Conservation (phyloP, 306 rosid species). For the Fragaria vesca region DNA sequence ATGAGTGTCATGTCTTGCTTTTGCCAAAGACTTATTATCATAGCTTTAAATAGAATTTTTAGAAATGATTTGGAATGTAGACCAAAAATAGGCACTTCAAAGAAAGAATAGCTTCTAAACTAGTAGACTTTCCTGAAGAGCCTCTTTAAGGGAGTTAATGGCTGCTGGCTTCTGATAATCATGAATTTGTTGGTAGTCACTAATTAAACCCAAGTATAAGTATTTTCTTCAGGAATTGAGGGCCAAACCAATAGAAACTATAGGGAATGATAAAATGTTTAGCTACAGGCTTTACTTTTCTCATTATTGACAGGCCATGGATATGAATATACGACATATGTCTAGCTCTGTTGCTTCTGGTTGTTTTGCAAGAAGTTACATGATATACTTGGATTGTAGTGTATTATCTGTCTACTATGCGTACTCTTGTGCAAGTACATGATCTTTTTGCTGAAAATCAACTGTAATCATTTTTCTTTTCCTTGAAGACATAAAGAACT, state of each 20-base stretch:
- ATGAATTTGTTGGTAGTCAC: neutral
- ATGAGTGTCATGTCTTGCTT: neutral
- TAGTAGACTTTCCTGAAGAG: no score
- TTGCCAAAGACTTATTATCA: neutral
- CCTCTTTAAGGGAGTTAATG: neutral
- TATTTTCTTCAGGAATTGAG: neutral
- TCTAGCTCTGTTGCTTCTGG: neutral
- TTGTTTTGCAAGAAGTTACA: neutral
- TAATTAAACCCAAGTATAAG: neutral
- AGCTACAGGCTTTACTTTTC: neutral
- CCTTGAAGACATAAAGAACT: slow-evolving; percentile 38
- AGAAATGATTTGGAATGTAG: neutral
- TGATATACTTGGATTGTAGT: neutral
- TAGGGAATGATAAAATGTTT: neutral
- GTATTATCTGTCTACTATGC: neutral
- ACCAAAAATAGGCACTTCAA: neutral
- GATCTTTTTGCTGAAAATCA: slow-evolving; percentile 23
- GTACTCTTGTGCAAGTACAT: neutral
- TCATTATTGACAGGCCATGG: neutral
- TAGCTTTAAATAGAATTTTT: neutral
- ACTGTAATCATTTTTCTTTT: slow-evolving; percentile 5
- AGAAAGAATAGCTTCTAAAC: neutral
- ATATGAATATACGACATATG: neutral
- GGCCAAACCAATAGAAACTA: neutral
- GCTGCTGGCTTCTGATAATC: neutral